Conservation (phyloP, 805 yeast genomes). For the Candida vaughaniae region DNA sequence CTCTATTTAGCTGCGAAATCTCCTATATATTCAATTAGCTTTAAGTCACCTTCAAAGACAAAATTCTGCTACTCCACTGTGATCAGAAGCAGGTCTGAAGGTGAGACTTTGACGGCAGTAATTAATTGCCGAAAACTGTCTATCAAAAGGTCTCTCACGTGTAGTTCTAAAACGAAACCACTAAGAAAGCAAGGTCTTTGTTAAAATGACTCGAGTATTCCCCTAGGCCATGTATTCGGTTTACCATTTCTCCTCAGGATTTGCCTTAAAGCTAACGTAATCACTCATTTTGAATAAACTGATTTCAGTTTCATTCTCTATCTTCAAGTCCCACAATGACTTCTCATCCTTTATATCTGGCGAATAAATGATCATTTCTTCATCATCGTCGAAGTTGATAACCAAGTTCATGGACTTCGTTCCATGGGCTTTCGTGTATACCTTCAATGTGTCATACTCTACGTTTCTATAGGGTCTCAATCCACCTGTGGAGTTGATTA, state of each 20-base stretch:
- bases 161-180: too few relatives aligned
- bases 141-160: too few relatives aligned
- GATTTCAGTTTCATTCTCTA: constrained; percentile 88
- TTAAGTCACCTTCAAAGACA: too few relatives aligned
- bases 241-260: constrained; percentile 92
- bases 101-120: too few relatives aligned
- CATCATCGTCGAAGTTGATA: constrained; percentile 79
- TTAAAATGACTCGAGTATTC: background rate
- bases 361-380: constrained; percentile 58
- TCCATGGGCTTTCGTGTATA: constrained; percentile 94
- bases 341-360: constrained; percentile 17
- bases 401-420: constrained; percentile 90
- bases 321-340: constrained; percentile 35
- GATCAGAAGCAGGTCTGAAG: too few relatives aligned
- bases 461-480: constrained; percentile 83
- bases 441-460: constrained; percentile 69
- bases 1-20: too few relatives aligned
- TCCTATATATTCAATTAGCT: too few relatives aligned
- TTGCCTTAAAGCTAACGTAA: constrained; percentile 65
- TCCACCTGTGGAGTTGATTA: constrained; percentile 57
- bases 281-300: constrained; percentile 72
- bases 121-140: too few relatives aligned
- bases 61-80: too few relatives aligned
- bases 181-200: too few relatives aligned
- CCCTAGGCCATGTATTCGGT: too few relatives aligned